Evolutionary conservation across 345 rosid genomes (phyloP).

Genomic region (Eucalyptus camaldulensis): DNA sequence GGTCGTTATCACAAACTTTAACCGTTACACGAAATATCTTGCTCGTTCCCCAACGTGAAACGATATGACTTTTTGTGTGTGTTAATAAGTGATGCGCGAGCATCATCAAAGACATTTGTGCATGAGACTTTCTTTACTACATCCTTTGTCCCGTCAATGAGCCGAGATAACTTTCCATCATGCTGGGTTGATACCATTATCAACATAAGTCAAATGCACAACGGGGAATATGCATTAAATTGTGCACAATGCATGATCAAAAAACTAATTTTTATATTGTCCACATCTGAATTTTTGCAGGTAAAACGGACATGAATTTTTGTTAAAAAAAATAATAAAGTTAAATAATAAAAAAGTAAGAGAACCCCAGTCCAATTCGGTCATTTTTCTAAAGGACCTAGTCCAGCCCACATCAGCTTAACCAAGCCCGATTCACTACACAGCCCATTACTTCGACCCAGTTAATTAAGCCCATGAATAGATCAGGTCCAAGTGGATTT

Average conservation of each 20-base stretch:
- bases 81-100: accelerated
- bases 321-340: too few relatives aligned
- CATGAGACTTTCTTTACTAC: too few relatives aligned
- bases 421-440: not conserved
- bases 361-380: not conserved
- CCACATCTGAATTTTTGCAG: not conserved
- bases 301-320: not conserved
- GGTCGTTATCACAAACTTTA: accelerated
- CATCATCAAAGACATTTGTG: too few relatives aligned
- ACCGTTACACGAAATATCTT: accelerated
- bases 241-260: not conserved
- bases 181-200: too few relatives aligned
- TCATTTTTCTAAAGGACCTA: not conserved
- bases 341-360: not conserved
- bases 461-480: accelerated
- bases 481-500: not conserved
- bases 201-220: too few relatives aligned
- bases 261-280: too few relatives aligned
- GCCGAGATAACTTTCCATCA: accelerated
- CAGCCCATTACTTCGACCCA: not conserved
- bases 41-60: accelerated
- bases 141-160: accelerated
- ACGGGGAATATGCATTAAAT: not conserved
- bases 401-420: not conserved
- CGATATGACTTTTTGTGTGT: accelerated